phyloP scores from a whole-genome alignment of 2,329 filamentous ascomycete genomes.

The Stachybotrys echinatus region DNA sequence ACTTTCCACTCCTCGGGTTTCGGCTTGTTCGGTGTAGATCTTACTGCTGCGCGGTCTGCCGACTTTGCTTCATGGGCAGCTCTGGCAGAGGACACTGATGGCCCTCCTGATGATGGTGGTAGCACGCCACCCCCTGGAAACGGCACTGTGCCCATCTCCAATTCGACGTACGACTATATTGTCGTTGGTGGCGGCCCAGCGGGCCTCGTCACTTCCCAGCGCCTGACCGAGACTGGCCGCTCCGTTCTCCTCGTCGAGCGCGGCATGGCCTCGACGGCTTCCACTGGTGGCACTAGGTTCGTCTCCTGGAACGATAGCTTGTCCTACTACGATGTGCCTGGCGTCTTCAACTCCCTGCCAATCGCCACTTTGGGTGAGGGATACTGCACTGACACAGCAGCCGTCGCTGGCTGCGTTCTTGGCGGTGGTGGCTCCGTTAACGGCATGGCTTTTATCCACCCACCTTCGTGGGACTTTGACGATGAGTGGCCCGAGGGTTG shows the following conservation, averaged over 20 bases:
- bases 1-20: not conserved
- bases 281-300: constrained; percentile 56
- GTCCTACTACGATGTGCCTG: constrained; percentile 67
- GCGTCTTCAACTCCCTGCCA: constrained; percentile 60
- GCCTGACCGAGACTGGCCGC: constrained; percentile 57
- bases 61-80: not conserved
- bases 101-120: not conserved
- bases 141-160: not conserved
- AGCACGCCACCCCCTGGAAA: not conserved
- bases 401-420: constrained; percentile 58
- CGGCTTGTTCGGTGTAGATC: not conserved
- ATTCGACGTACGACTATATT: constrained; percentile 15
- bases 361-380: constrained; percentile 53
- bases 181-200: constrained; percentile 26
- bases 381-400: constrained; percentile 14
- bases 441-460: constrained; percentile 62
- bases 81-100: not conserved
- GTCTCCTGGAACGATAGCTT: constrained; percentile 57
- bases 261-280: constrained; percentile 52
- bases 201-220: constrained; percentile 16
- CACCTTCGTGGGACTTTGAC: constrained; percentile 17
- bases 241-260: constrained; percentile 59
- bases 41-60: not conserved
- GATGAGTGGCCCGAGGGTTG: not conserved
- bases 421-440: constrained; percentile 65